These are phyloP conservation scores for Neopestalotiopsis sp. DNA, from an alignment of 2,329 filamentous ascomycete genomes.

Conservation along the genomic window DNA sequence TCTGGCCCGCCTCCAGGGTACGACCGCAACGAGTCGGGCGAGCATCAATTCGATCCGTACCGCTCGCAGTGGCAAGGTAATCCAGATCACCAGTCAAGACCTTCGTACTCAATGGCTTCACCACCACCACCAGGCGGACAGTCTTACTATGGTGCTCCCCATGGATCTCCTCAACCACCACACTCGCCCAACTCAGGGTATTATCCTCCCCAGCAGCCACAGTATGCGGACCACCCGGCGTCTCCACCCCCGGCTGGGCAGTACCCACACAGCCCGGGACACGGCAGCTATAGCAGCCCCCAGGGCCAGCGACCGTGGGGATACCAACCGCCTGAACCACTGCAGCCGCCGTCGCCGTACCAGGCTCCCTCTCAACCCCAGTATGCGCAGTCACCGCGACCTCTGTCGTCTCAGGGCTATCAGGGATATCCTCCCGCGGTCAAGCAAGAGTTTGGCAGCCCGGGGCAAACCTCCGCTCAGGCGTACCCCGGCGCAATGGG, in stretches of 20 bases:
- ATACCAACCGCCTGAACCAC: not conserved
- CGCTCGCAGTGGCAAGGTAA: not conserved
- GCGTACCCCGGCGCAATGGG: not conserved
- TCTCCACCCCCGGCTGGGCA: constrained; percentile 16
- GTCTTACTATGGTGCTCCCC: not conserved
- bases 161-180: constrained; percentile 5
- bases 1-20: not conserved
- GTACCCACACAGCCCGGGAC: constrained; percentile 7
- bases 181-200: not conserved
- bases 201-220: constrained; percentile 12
- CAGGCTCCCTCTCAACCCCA: not conserved
- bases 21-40: not conserved
- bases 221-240: constrained; percentile 5
- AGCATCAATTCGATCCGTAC: not conserved
- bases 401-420: not conserved
- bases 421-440: not conserved
- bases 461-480: not conserved
- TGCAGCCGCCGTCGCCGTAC: constrained; percentile 4
- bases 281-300: not conserved
- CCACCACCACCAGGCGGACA: not conserved
- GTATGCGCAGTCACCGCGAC: constrained; percentile 9
- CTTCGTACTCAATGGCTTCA: not conserved
- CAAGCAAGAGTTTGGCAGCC: constrained; percentile 11
- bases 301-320: not conserved
- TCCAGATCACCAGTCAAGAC: not conserved